phyloP scores from a whole-genome alignment of 2,329 filamentous ascomycete genomes.

The Xylaria digitata region DNA sequence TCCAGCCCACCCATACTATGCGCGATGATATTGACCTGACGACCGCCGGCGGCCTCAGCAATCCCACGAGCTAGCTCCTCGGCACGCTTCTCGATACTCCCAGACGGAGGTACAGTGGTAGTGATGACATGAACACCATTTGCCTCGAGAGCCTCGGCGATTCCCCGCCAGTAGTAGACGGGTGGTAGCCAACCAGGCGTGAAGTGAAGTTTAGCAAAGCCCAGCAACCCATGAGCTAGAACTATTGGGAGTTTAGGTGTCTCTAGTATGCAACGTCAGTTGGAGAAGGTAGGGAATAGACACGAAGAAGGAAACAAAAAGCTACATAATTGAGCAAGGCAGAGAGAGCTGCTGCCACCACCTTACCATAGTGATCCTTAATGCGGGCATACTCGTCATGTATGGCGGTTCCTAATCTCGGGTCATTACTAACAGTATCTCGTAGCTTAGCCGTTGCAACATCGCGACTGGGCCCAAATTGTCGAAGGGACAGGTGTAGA shows the following conservation, averaged over 20 bases:
- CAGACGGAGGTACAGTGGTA: conserved; percentile 70
- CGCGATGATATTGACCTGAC: conserved; percentile 79
- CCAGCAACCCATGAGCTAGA: conserved; percentile 73
- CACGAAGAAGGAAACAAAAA: conserved; percentile 6
- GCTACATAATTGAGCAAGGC: neutral
- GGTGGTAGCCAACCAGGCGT: conserved; percentile 62
- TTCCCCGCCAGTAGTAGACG: conserved; percentile 74
- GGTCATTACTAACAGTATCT: conserved; percentile 48
- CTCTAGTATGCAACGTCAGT: conserved; percentile 49
- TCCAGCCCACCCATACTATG: conserved; percentile 77
- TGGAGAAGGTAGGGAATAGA: neutral
- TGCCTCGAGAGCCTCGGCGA: conserved; percentile 65
- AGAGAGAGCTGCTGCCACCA: conserved; percentile 10
- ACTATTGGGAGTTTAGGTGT: conserved; percentile 71
- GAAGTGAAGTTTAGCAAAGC: conserved; percentile 69
- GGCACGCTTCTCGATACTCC: conserved; percentile 70
- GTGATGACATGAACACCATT: conserved; percentile 68
- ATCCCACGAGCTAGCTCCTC: conserved; percentile 67
- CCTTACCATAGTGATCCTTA: conserved; percentile 58
- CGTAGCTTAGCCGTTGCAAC: conserved; percentile 11
- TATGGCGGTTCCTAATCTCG: conserved; percentile 57
- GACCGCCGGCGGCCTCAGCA: conserved; percentile 56
- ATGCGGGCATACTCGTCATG: conserved; percentile 60
- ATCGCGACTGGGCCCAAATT: conserved; percentile 17
- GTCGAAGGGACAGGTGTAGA: conserved; percentile 13